phyloP scores from a whole-genome alignment of 306 rosid species.

The Cercis canadensis region DNA sequence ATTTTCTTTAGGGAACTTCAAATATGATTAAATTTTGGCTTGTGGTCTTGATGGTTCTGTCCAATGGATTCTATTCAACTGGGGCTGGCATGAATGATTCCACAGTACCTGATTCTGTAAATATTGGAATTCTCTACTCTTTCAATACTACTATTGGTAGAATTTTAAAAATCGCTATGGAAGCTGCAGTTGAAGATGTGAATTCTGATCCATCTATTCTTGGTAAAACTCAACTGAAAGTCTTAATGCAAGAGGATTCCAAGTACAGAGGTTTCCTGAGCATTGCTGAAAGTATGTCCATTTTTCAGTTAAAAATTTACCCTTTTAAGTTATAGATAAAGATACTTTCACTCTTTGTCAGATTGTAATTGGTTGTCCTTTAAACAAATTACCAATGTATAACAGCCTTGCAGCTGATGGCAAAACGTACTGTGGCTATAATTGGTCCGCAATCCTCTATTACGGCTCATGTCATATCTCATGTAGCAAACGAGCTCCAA shows the following conservation, averaged over 20 bases:
- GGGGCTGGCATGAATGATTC: slow-evolving; percentile 50
- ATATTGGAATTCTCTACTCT: slow-evolving; percentile 79
- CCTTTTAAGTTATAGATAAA: slow-evolving; percentile 17
- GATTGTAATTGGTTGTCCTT: slow-evolving; percentile 28
- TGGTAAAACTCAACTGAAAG: slow-evolving; percentile 56
- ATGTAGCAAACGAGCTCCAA: slow-evolving; percentile 89
- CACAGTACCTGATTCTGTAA: slow-evolving; percentile 59
- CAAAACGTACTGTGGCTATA: slow-evolving; percentile 76
- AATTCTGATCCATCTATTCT: slow-evolving; percentile 84
- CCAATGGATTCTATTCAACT: slow-evolving; percentile 49
- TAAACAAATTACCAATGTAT: neutral
- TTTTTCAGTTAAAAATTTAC: slow-evolving; percentile 1
- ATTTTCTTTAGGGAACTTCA: slow-evolving; percentile 29
- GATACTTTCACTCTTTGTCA: slow-evolving; percentile 17
- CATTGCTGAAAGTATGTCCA: slow-evolving; percentile 80
- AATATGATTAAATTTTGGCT: slow-evolving; percentile 60
- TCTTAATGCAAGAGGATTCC: slow-evolving; percentile 70
- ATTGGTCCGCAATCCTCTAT: slow-evolving; percentile 91
- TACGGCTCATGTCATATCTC: slow-evolving; percentile 88
- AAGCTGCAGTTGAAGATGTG: slow-evolving; percentile 75
- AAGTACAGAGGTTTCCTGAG: slow-evolving; percentile 81
- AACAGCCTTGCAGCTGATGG: slow-evolving; percentile 87
- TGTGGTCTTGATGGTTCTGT: slow-evolving; percentile 52
- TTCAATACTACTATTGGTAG: slow-evolving; percentile 58
- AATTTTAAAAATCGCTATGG: slow-evolving; percentile 64